phyloP scores from a whole-genome alignment of 164 flowering plant genomes.

The Macadamia integrifolia region DNA sequence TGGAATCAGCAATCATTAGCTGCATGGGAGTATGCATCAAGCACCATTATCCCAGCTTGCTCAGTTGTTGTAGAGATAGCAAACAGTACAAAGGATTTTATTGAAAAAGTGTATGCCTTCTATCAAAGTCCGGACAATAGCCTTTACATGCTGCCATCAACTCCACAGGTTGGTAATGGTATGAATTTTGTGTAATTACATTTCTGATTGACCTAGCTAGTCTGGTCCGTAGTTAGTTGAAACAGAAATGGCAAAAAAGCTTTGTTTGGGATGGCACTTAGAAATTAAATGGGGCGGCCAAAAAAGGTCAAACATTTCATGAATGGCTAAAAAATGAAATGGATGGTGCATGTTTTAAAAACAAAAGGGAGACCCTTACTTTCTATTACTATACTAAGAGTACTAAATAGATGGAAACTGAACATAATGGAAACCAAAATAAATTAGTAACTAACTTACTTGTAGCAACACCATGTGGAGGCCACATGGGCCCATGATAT shows the following conservation, averaged over 20 bases:
- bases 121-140: constrained; percentile 84
- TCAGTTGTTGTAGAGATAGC: constrained; percentile 64
- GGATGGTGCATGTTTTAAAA: no score
- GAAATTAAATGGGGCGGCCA: no score
- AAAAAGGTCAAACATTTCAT: no score
- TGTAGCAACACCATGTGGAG: no score
- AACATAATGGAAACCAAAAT: no score
- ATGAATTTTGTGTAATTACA: not conserved
- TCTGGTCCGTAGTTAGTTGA: no score
- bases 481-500: no score
- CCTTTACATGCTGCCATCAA: constrained; percentile 94
- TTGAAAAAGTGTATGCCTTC: constrained; percentile 83
- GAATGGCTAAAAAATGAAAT: no score
- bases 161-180: constrained; percentile 66
- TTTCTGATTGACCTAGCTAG: not conserved
- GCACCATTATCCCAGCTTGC: constrained; percentile 91
- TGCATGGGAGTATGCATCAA: constrained; percentile 86
- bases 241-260: not conserved
- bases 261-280: not conserved
- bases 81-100: constrained; percentile 71
- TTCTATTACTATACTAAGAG: no score
- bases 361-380: no score
- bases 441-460: no score
- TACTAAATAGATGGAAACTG: no score
- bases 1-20: constrained; percentile 97